Evolutionary conservation across 495 filamentous ascomycete genomes (phyloP), one percentile per base, ranked within the genome.

Genomic region (Penicillium riverlandense): DNA sequence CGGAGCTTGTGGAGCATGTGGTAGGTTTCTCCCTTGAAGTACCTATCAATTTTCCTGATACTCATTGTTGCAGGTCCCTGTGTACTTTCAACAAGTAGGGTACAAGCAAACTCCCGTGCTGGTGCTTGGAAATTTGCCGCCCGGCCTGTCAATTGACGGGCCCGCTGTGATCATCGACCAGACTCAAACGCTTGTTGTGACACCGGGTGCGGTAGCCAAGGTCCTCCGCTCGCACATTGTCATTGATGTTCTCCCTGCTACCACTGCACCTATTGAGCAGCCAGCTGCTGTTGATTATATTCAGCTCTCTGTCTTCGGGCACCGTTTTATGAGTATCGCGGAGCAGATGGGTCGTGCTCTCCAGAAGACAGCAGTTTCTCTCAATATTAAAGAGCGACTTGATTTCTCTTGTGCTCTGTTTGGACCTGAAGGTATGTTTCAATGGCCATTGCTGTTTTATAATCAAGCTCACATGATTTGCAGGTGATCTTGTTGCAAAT

Each of bases 321-420:
- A 95, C 62, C 74, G 89, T 6, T 95, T 96, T 65, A 95, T 95
- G 90, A 84, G 86, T 28, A 91, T 96, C 54, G 90, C 90, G 2
- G 90, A 96, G 67, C 89, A 95, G 59, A 95, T 95, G 90, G 87
- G 90, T 1, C 69, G 84, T 37, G 86, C 86, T 4, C 69, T 96
- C 12, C 90, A 95, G 52, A 95, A 95, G 73, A 95, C 89, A 0
- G 86, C 83, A 49, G 86, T 96, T 35, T 88, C 82, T 52, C 92
- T 87, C 3, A 96, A 95, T 55, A 90, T 96, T 49, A 96, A 96
- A 55, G 90, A 95, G 59, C 79, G 90, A 0, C 74, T 95, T 0
- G 90, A 95, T 54, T 96, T 90, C 49, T 90, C 86, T 1, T 96
- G 90, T 54, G 90, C 90, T 32, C 74, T 96, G 11, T 96, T 96